A percentile compares a stretch with the other conserved stretches of the same genome.
Conservation (phyloP, 2,329 filamentous ascomycete genomes). For the Trematosphaeria pertusa region DNA sequence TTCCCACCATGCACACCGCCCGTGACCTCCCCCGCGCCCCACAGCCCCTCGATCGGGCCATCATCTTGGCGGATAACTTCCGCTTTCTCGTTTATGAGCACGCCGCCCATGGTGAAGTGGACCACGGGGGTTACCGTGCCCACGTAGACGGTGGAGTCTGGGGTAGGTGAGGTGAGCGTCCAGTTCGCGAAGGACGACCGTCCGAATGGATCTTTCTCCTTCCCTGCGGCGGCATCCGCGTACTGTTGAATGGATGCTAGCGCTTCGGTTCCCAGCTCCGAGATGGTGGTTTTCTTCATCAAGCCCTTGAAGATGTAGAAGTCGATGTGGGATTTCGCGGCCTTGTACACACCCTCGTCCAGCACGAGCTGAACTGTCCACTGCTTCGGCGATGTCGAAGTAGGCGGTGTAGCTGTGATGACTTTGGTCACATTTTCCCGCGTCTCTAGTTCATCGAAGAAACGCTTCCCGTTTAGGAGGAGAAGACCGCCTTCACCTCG, state of each 20-base stretch:
- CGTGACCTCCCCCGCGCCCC: constrained; percentile 70
- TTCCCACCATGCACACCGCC: constrained; percentile 71
- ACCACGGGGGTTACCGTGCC: constrained; percentile 68
- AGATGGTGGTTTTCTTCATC: constrained; percentile 63
- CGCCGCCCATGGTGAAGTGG: constrained; percentile 73
- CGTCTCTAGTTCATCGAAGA: constrained; percentile 69
- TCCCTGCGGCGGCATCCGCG: constrained; percentile 52
- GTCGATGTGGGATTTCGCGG: constrained; percentile 62
- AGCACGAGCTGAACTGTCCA: constrained; percentile 67
- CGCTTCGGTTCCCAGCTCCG: constrained; percentile 51
- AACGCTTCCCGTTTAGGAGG: constrained; percentile 59
- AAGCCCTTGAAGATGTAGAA: constrained; percentile 71
- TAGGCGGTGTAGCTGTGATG: constrained; percentile 52
- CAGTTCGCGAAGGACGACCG: constrained; percentile 63
- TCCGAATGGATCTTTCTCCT: constrained; percentile 54
- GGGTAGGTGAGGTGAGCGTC: constrained; percentile 56
- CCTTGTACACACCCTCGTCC: constrained; percentile 64
- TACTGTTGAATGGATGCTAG: constrained; percentile 59
- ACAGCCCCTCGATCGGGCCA: constrained; percentile 61
- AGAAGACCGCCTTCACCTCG: constrained; percentile 69
- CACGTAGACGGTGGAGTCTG: constrained; percentile 63
- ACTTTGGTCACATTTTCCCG: constrained; percentile 63
- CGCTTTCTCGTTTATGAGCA: constrained; percentile 61
- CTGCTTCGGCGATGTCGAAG: constrained; percentile 51
- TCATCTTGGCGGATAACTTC: constrained; percentile 57